Base-by-base conservation (phyloP, 179 eudicot species). In the Vitellaria paradoxa region DNA sequence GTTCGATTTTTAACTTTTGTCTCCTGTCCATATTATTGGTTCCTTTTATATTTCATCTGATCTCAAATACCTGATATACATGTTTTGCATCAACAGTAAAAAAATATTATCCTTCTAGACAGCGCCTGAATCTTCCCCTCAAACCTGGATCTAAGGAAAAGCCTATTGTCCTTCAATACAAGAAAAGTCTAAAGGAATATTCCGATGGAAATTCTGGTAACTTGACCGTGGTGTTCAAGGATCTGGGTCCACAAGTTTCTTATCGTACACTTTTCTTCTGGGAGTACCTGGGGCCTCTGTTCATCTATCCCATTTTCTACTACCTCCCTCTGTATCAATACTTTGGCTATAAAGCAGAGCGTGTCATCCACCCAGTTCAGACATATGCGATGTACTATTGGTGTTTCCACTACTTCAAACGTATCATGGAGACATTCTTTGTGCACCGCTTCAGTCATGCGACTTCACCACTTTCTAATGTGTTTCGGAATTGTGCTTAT, bases 401-500 rank as follows among this genome's bases (percentile, higher is more conserved):
- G 99, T 93, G 98, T 74, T 88, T 95, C 78, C 99, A 95, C 85
- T 95, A 93, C 74, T 91, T 90, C 85, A 95, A 95, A 67, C 93
- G 97, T 62, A 93, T 93, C 13, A 87, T 91, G 95, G 99, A 95
- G 77, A 95, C 98, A 18, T 95, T 95, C 75, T 95, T 95, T 64
- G 91, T 95, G 65, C 99, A 95, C 78, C 95, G 93, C 79, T 93
- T 95, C 83, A 95, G 99, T 85, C 99, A 95, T 72, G 96, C 97
- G 61, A 95, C 99, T 55, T 93, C 99, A 42, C 99, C 99, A 0
- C 70, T 95, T 40, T 87, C 98, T 37, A 91, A 95, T 80, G 96
- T 93, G 80, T 93, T 93, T 71, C 84, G 98, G 18, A 95, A 95
- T 81, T 93, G 99, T 75, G 83, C 88, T 65, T 91, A 93, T 85